phyloP scores from a whole-genome alignment of 2,329 filamentous ascomycete genomes.

The Arachnomyces sp. region DNA sequence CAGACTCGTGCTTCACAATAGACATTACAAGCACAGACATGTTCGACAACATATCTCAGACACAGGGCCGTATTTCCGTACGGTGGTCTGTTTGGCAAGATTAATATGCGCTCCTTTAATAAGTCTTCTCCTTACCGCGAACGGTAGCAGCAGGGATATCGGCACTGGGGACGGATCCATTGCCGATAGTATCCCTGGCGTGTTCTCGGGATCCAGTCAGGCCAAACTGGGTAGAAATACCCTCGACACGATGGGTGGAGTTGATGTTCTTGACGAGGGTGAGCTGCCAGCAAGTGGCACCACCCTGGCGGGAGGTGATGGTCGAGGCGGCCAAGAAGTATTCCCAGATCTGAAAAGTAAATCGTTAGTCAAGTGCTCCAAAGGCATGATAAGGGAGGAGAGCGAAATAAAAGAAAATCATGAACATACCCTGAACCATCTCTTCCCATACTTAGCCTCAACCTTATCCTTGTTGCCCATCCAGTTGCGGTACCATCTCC shows the following conservation, averaged over 20 bases:
- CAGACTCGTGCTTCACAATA: no score
- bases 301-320: constrained; percentile 76
- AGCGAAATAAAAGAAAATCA: constrained; percentile 5
- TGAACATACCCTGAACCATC: constrained; percentile 88
- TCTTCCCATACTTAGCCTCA: constrained; percentile 84
- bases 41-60: no score
- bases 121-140: no score
- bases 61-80: no score
- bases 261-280: constrained; percentile 86
- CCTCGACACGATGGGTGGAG: constrained; percentile 72
- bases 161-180: constrained; percentile 29
- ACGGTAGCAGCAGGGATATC: constrained; percentile 17
- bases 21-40: no score
- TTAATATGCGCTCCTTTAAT: no score
- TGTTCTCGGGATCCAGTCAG: constrained; percentile 58
- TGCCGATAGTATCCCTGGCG: constrained; percentile 27
- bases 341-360: constrained; percentile 69
- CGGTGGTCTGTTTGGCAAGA: no score
- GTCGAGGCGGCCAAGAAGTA: constrained; percentile 81
- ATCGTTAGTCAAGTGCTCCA: not conserved
- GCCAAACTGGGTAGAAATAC: constrained; percentile 60
- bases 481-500: constrained; percentile 99
- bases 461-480: constrained; percentile 88
- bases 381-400: not conserved
- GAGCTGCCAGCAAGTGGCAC: constrained; percentile 81